Conservation (phyloP, 768 basidiomycete species). For the Xerocomellus dryophilus region DNA sequence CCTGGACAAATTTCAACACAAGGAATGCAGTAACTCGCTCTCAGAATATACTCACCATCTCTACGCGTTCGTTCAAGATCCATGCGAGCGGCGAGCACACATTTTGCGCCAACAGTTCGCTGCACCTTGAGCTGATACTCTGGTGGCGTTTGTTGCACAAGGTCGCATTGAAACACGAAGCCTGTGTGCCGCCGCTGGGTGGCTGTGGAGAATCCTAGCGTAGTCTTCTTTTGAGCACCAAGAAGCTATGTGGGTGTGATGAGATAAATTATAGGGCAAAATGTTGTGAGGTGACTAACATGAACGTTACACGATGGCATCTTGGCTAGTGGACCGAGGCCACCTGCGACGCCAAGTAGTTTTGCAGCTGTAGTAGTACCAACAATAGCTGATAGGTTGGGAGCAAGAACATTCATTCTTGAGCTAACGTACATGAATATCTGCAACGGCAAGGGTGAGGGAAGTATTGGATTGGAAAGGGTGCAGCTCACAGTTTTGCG, state of each 20-base stretch:
- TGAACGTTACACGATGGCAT: conserved; percentile 96
- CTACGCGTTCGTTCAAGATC: conserved; percentile 82
- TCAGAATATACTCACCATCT: conserved; percentile 55
- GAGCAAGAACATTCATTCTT: conserved; percentile 96
- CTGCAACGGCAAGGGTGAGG: conserved; percentile 37
- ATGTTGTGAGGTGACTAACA: conserved; percentile 45
- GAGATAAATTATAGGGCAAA: background rate
- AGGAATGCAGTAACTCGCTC: background rate
- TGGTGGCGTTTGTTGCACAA: conserved; percentile 79
- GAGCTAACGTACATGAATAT: conserved; percentile 99
- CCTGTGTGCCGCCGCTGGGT: conserved; percentile 92
- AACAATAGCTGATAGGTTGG: conserved; percentile 97
- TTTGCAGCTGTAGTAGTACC: conserved; percentile 99
- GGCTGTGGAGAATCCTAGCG: conserved; percentile 85
- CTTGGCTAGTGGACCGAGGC: conserved; percentile 83
- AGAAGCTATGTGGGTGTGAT: conserved; percentile 59
- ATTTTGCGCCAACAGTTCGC: conserved; percentile 90
- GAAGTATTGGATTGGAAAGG: background rate
- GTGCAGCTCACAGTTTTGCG: conserved; percentile 66
- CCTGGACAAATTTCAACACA: conserved; percentile 37
- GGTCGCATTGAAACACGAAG: conserved; percentile 92
- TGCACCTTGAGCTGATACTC: conserved; percentile 93
- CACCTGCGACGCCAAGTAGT: conserved; percentile 94
- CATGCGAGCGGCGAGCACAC: conserved; percentile 86
- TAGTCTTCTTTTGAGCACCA: conserved; percentile 90